A percentile compares a stretch with the other conserved stretches of the same genome.
Conservation (phyloP, 257 asterid genomes). For the Gentiana dahurica region DNA sequence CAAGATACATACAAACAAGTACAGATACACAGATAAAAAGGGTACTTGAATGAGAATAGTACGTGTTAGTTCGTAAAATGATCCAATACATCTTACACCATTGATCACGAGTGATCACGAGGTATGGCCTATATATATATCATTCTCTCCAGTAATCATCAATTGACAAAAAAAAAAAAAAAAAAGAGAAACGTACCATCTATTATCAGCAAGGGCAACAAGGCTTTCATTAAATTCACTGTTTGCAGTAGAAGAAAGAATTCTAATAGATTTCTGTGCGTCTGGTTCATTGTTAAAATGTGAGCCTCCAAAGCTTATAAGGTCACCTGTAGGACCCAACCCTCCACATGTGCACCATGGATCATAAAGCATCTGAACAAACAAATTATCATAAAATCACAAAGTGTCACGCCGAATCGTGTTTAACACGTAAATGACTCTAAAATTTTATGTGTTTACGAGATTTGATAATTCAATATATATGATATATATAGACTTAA, state of each 20-base stretch:
- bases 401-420: no score
- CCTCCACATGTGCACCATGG: conserved; percentile 99
- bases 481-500: no score
- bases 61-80: no score
- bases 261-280: conserved; percentile 41
- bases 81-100: no score
- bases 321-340: conserved; percentile 38
- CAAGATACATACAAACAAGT: no score
- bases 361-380: conserved; percentile 38
- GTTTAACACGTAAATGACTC: not conserved
- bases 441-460: not conserved
- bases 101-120: no score
- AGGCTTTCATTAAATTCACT: conserved; percentile 44
- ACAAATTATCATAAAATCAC: not conserved
- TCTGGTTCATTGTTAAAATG: conserved; percentile 10
- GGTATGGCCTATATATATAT: no score
- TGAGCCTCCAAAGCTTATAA: conserved; percentile 67
- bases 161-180: no score
- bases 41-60: not conserved
- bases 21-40: not conserved
- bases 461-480: no score
- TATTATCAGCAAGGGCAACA: conserved; percentile 27
- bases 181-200: conserved; percentile 36
- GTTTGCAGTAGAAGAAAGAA: conserved; percentile 19
- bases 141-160: no score